These are phyloP conservation scores for Pseudogymnoascus sp. DNA, from an alignment of 2,329 filamentous ascomycete genomes.

Conservation along the genomic window DNA sequence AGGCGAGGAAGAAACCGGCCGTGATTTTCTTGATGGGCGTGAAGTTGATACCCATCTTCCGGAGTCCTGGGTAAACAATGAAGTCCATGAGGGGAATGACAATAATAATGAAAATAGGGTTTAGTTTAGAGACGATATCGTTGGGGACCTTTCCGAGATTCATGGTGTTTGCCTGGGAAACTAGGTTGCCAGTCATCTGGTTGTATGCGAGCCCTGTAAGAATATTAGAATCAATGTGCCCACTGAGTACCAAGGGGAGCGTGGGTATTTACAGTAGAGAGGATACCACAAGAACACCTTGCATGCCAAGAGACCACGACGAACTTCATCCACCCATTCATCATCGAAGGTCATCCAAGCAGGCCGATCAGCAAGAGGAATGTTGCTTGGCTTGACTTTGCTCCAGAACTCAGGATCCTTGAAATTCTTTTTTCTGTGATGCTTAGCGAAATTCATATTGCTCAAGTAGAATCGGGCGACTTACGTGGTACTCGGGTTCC, in stretches of 20 bases:
- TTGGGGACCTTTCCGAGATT: conserved; percentile 65
- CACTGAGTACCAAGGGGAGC: conserved; percentile 34
- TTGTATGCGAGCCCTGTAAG: conserved; percentile 46
- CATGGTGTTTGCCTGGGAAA: conserved; percentile 61
- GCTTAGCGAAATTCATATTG: background rate
- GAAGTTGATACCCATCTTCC: conserved; percentile 57
- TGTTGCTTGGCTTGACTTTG: conserved; percentile 56
- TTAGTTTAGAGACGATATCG: conserved; percentile 68
- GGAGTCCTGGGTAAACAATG: conserved; percentile 61
- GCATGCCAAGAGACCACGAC: conserved; percentile 62
- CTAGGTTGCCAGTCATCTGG: conserved; percentile 54
- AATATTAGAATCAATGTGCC: conserved; percentile 45
- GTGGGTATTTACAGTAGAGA: conserved; percentile 30
- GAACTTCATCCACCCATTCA: conserved; percentile 72
- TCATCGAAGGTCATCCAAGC: conserved; percentile 78
- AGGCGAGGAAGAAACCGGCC: conserved; percentile 58
- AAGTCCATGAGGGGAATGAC: conserved; percentile 66
- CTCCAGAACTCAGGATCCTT: conserved; percentile 56
- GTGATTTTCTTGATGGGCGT: conserved; percentile 72
- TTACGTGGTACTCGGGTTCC: conserved; percentile 45
- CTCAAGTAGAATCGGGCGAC: background rate
- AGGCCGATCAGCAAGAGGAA: conserved; percentile 50
- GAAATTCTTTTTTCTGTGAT: conserved; percentile 36
- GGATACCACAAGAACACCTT: conserved; percentile 56
- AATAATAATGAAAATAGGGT: conserved; percentile 68